Percentiles rank a stretch among this genome's conserved stretches.
These are phyloP conservation scores for Neltuma alba DNA, from an alignment of 306 rosid species.

Conservation along the genomic window DNA sequence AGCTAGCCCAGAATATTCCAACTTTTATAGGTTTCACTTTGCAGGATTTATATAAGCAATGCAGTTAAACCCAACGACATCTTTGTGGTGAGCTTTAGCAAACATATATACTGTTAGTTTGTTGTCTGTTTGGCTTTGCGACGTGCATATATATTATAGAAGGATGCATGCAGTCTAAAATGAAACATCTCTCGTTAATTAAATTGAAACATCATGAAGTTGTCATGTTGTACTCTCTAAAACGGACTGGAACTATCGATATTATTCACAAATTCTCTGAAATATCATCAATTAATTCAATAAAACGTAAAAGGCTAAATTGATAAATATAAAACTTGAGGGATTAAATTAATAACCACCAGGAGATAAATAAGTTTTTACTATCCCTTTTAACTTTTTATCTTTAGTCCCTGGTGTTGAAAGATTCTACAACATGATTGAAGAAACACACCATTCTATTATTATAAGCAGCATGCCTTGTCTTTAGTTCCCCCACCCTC, in stretches of 20 bases:
- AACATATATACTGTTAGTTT: slow-evolving; percentile 28
- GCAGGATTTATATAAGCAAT: slow-evolving; percentile 19
- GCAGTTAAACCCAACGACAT: slow-evolving; percentile 34
- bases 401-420: slow-evolving; percentile 55
- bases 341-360: neutral
- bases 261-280: neutral
- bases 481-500: slow-evolving; percentile 5
- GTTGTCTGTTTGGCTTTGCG: slow-evolving; percentile 37
- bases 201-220: slow-evolving; percentile 17
- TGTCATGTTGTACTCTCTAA: neutral
- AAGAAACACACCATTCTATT: slow-evolving; percentile 28
- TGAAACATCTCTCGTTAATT: too few relatives aligned
- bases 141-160: slow-evolving; percentile 25
- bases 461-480: slow-evolving; percentile 49
- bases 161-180: too few relatives aligned
- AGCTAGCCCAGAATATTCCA: neutral
- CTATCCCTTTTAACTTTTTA: neutral
- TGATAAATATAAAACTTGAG: too few relatives aligned
- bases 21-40: slow-evolving; percentile 39
- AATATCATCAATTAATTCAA: too few relatives aligned
- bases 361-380: too few relatives aligned
- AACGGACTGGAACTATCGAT: too few relatives aligned
- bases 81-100: slow-evolving; percentile 50
- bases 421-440: slow-evolving; percentile 18
- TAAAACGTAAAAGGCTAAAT: too few relatives aligned